Evolutionary conservation across 2,329 filamentous ascomycete genomes (phyloP), one percentile per base, ranked within the genome.

Genomic region (Leptographium lundbergii): DNA sequence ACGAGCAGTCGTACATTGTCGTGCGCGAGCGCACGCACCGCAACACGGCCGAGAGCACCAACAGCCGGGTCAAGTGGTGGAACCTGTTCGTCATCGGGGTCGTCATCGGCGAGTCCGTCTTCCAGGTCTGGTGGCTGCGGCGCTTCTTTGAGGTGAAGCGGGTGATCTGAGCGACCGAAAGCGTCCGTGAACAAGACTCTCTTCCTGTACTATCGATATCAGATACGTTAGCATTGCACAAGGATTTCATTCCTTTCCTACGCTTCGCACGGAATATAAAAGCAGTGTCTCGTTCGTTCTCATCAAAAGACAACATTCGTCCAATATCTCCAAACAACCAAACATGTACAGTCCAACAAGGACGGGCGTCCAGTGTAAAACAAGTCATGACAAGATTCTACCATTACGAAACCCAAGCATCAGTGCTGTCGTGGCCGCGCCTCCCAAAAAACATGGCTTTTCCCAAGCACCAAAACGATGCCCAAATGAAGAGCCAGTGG

Each of bases 101-200:
- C 56, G 82, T 99, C 63, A 80, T 95, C 65, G 91, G 88, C 68
- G 90, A 97, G 78, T 94, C 91, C 62, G 78, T 96, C 65, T 99
- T 99, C 80, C 94, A 99, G 78, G 92, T 99, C 65, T 99, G 94
- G 92, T 99, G 94, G 91, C 75, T 99, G 72, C 94, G 95, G 77
- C 84, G 94, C 70, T 99, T 99, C 81, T 96, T 96, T 70, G 91
- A 96, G 85, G 84, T 88, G 67, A 84, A 87, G 76, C 77, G 83
- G 56, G 81, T 9, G 29, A 32, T 11, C n/a, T 54, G 19, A n/a
- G 19, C 42, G 17, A 7, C 19, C 9, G 19, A 24, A 22, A 27
- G 2, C 10, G 47, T 24, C 11, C 11, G 4, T 5, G 22, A 50
- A 50, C 22, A 19, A 7, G 17, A 45, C 42, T 45, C 19, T 45